A percentile compares a stretch with the other conserved stretches of the same genome.
Conservation (phyloP, 192 early-diverging fungal species). For the Podila clonocystis region DNA sequence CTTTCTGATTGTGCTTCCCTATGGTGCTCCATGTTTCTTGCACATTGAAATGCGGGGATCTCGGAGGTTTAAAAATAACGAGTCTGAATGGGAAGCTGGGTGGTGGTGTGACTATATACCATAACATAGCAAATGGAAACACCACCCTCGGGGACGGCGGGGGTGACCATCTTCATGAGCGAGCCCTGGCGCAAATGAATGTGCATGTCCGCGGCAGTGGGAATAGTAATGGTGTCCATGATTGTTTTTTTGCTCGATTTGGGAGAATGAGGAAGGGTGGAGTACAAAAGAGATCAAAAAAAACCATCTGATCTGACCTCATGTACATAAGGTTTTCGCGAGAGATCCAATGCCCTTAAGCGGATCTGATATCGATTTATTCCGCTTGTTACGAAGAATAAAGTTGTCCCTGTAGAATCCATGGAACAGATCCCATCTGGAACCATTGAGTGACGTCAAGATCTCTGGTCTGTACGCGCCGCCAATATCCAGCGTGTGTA, state of each 20-base stretch:
- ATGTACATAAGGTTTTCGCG: no score
- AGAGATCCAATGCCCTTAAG: no score
- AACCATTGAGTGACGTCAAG: no score
- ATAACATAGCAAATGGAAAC: slow-evolving; percentile 91
- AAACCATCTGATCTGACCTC: not conserved
- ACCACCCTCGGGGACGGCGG: slow-evolving; percentile 80
- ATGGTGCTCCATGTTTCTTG: not conserved
- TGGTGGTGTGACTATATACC: slow-evolving; percentile 57
- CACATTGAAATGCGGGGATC: slow-evolving; percentile 2
- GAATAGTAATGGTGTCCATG: slow-evolving; percentile 66
- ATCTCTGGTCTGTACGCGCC: no score
- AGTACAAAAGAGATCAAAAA: not conserved
- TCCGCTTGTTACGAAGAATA: no score
- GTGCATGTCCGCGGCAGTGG: slow-evolving; percentile 91
- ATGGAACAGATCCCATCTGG: no score
- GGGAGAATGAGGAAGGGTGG: not conserved
- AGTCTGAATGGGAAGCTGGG: not conserved
- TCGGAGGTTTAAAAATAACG: not conserved
- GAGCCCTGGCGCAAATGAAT: slow-evolving; percentile 92
- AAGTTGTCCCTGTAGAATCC: no score
- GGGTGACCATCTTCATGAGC: slow-evolving; percentile 92
- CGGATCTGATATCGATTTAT: no score
- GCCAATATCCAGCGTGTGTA: no score
- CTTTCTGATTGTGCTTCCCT: not conserved
- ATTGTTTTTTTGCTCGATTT: not conserved